phyloP scores from a whole-genome alignment of 352 stramenopile genomes.

The Pythium grandisporangium region DNA sequence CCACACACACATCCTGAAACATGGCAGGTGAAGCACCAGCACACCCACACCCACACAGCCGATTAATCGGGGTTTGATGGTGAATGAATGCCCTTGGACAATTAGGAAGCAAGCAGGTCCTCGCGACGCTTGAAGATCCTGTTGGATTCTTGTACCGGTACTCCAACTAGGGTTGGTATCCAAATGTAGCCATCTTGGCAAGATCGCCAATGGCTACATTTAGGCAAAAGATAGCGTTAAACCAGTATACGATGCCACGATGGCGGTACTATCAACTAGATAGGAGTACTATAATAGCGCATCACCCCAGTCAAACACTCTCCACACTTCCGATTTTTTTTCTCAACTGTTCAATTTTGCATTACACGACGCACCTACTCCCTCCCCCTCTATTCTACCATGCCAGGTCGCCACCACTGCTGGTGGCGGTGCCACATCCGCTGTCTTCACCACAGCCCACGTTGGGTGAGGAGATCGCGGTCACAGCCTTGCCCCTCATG shows the following conservation, averaged over 20 bases:
- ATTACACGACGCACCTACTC: background rate
- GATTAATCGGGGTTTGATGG: no score
- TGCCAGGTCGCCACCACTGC: constrained; percentile 3
- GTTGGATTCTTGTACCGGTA: background rate
- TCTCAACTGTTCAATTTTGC: no score
- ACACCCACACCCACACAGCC: background rate
- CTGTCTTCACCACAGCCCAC: constrained; percentile 33
- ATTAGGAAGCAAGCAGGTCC: no score
- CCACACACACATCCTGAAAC: constrained; percentile 53
- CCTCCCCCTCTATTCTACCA: constrained; percentile 2
- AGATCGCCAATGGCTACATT: background rate
- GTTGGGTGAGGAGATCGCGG: constrained; percentile 36
- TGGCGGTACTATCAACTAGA: no score
- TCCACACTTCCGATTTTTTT: no score
- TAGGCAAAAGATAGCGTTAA: no score
- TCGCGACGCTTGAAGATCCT: constrained; percentile 12
- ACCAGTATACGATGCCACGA: no score
- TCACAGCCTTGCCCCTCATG: constrained; percentile 61
- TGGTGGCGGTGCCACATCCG: constrained; percentile 5
- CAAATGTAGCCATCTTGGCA: constrained; percentile 1
- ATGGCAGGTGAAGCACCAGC: no score
- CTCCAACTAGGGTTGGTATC: background rate
- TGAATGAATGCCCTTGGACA: no score
- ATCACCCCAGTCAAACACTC: no score
- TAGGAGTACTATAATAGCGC: no score